Evolutionary conservation across 2,329 filamentous ascomycete genomes (phyloP), one percentile per base, ranked within the genome.

Genomic region (Pezicula radicicola): DNA sequence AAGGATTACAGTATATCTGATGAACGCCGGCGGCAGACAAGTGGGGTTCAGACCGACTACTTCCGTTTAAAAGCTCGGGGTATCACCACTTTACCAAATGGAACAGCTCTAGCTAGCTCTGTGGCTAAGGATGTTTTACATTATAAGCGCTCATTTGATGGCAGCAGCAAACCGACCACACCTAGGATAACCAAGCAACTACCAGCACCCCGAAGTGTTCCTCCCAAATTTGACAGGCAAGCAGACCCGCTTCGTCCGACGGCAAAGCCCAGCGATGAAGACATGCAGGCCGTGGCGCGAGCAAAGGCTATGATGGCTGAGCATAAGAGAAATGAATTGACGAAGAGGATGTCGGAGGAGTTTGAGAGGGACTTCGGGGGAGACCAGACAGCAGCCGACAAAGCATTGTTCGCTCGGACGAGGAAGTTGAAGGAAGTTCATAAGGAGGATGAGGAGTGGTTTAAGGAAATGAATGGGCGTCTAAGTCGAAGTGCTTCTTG

Each of bases 51-150:
- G 36, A 67, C 65, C 3, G 66, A 69, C 50, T 69, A 69, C 49
- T 69, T 68, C 48, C 60, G 66, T 18, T 53, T 69, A 13, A 68
- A 69, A 56, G 66, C 66, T 10, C 59, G 66, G 41, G 66, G 66
- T 3, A 66, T 69, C 8, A 54, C 51, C 3, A 68, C 64, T 27
- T 54, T 67, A 16, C 59, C 59, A 12, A 52, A 64, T 48, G 65
- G 66, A 12, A 60, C 58, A 9, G 60, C 65, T 37, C 52, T 67
- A 37, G 65, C 66, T 18, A 61, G 36, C 27, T 63, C 65, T 15
- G 66, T 57, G 5, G 62, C 61, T 12, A 61, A 55, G 6, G 39
- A 56, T 18, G 51, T 61, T 25, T 37, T 65, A 6, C 60, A 53
- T 16, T 47, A 51, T 4, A 65, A 64, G 51, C 48, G 55, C 4